Evolutionary conservation across 495 filamentous ascomycete genomes (phyloP).

Genomic region (Letharia columbiana): DNA sequence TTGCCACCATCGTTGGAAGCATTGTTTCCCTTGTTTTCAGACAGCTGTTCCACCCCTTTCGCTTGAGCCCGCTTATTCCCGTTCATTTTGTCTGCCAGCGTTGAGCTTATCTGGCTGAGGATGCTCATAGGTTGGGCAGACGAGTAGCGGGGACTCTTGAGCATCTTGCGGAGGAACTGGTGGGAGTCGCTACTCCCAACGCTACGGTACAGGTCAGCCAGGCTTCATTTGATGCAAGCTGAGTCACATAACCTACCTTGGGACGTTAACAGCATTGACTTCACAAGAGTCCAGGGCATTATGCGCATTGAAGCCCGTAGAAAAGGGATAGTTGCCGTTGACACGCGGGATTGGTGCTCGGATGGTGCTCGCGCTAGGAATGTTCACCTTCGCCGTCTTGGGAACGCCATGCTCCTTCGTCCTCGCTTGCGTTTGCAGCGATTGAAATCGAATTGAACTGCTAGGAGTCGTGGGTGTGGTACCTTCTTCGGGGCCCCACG

Average conservation of each 20-base stretch:
- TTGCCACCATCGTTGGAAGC: neutral
- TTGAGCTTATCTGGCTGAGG: slow-evolving; percentile 2
- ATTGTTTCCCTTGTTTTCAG: slow-evolving; percentile 17
- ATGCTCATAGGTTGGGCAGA: slow-evolving; percentile 6
- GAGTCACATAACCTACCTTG: slow-evolving; percentile 3
- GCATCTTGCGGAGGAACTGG: slow-evolving; percentile 23
- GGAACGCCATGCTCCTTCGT: neutral
- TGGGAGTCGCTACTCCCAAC: slow-evolving; percentile 1
- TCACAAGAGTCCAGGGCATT: slow-evolving; percentile 4
- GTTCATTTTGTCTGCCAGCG: neutral
- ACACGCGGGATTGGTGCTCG: neutral
- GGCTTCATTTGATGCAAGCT: neutral
- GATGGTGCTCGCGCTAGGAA: neutral
- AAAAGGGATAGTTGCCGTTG: neutral
- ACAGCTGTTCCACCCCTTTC: neutral
- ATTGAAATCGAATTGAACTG: neutral
- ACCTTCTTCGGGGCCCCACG: slow-evolving; percentile 13
- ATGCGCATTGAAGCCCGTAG: neutral
- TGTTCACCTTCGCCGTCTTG: slow-evolving; percentile 7
- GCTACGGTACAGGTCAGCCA: slow-evolving; percentile 5
- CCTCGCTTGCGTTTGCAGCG: neutral
- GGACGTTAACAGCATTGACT: slow-evolving; percentile 10
- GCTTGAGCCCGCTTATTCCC: neutral
- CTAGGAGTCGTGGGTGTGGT: neutral
- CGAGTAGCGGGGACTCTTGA: slow-evolving; percentile 19